Conservation (phyloP, 1,139 yeast genomes). For the Lodderomyces oxycetoniae region DNA sequence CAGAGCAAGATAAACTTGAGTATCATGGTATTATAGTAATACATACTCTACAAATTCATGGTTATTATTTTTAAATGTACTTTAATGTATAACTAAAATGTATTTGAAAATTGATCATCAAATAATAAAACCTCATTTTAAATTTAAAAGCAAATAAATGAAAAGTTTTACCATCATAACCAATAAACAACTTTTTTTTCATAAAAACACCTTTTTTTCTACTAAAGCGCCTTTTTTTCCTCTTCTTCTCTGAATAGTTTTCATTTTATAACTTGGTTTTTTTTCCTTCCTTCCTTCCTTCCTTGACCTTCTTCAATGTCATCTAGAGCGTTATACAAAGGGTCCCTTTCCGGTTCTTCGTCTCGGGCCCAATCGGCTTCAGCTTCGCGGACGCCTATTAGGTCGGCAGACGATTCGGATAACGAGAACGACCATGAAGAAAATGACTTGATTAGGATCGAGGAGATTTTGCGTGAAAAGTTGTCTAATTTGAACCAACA, state of each 20-base stretch:
- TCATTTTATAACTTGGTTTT: not conserved
- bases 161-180: too few species aligned
- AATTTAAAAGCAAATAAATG: too few species aligned
- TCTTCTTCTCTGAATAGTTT: not conserved
- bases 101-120: too few species aligned
- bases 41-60: too few species aligned
- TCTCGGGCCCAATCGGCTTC: slow-evolving; percentile 34
- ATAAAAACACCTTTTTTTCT: too few species aligned
- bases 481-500: slow-evolving; percentile 30
- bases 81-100: too few species aligned
- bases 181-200: too few species aligned
- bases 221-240: too few species aligned
- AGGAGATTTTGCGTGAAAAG: slow-evolving; percentile 37
- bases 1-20: too few species aligned
- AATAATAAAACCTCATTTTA: too few species aligned
- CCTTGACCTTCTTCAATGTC: slow-evolving; percentile 3
- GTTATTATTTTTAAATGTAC: too few species aligned
- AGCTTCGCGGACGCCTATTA: slow-evolving; percentile 36
- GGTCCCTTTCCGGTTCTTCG: slow-evolving; percentile 20
- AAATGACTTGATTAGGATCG: slow-evolving; percentile 36
- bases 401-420: slow-evolving; percentile 28
- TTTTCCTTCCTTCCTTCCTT: not conserved
- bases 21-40: too few species aligned
- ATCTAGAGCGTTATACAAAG: slow-evolving; percentile 10
- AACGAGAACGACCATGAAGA: slow-evolving; percentile 40